Conservation (phyloP, 2,329 filamentous ascomycete genomes). For the Microcyclosporella mali region DNA sequence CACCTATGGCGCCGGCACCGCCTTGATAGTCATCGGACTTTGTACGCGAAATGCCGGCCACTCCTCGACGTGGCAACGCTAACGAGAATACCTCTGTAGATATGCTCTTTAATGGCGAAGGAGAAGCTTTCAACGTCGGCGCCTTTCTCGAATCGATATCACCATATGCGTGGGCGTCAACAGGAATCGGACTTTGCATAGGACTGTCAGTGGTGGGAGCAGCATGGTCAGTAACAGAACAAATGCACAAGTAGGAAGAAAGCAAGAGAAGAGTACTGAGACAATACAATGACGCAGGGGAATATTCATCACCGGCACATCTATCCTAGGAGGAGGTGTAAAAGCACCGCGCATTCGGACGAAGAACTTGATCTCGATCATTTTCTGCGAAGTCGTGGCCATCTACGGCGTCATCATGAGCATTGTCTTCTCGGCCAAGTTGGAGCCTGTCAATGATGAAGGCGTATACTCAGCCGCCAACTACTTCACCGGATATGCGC, state of each 20-base stretch:
- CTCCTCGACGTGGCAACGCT: constrained; percentile 4
- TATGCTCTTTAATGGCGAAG: constrained; percentile 96
- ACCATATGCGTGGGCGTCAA: constrained; percentile 84
- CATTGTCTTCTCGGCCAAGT: constrained; percentile 91
- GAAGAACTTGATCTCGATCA: constrained; percentile 99
- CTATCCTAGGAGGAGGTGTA: constrained; percentile 93
- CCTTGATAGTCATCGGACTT: constrained; percentile 33
- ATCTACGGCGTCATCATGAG: constrained; percentile 99
- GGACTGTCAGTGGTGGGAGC: constrained; percentile 93
- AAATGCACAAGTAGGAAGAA: not conserved
- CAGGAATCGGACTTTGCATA: constrained; percentile 91
- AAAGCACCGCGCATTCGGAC: constrained; percentile 95
- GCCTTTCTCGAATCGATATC: constrained; percentile 91
- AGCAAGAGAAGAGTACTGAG: constrained; percentile 13
- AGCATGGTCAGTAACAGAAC: constrained; percentile 63
- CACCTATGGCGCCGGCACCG: constrained; percentile 31
- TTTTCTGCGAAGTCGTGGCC: constrained; percentile 99
- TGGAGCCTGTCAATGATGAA: constrained; percentile 59
- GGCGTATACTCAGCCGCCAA: constrained; percentile 67
- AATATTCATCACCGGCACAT: constrained; percentile 96
- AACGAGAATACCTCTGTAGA: constrained; percentile 51
- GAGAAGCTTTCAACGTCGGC: constrained; percentile 95
- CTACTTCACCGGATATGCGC: constrained; percentile 89
- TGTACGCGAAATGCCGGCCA: too few relatives aligned
- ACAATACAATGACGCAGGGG: constrained; percentile 57